Percentiles rank a stretch among this genome's conserved stretches.
phyloP scores from a whole-genome alignment of 495 filamentous ascomycete species.

The Bryoglossum gracile region DNA sequence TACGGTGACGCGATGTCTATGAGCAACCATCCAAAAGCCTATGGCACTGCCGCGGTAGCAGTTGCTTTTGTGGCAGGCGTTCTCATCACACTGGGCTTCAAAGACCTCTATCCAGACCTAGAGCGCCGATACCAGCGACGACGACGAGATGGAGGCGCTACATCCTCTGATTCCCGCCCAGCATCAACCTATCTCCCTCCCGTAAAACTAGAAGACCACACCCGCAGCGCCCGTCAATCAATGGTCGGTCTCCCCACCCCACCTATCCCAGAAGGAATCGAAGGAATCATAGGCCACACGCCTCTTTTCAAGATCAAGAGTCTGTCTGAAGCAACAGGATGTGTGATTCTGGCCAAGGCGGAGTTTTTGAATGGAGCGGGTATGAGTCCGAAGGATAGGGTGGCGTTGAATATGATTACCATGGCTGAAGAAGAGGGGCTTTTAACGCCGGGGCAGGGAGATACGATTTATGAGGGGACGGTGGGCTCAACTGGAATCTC shows the following conservation, averaged over 20 bases:
- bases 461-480: conserved; percentile 95
- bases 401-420: conserved; percentile 82
- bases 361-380: conserved; percentile 98
- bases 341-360: conserved; percentile 88
- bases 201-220: conserved; percentile 47
- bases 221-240: conserved; percentile 18
- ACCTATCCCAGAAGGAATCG: conserved; percentile 57
- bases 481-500: conserved; percentile 94
- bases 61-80: conserved; percentile 70
- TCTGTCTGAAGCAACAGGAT: conserved; percentile 85
- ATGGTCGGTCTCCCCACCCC: conserved; percentile 8
- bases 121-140: conserved; percentile 51
- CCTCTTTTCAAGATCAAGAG: conserved; percentile 82
- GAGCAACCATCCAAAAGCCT: conserved; percentile 46
- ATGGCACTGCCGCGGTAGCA: conserved; percentile 51
- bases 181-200: conserved; percentile 24
- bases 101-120: conserved; percentile 65
- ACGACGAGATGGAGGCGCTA: conserved; percentile 2
- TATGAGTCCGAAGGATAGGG: conserved; percentile 89
- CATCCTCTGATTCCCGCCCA: conserved; percentile 11
- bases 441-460: conserved; percentile 71
- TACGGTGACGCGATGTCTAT: conserved; percentile 38
- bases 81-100: conserved; percentile 63
- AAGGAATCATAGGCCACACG: conserved; percentile 91
- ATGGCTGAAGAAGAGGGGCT: conserved; percentile 74